Conservation (phyloP, 805 yeast genomes). For the Cyberlindnera maritima region DNA sequence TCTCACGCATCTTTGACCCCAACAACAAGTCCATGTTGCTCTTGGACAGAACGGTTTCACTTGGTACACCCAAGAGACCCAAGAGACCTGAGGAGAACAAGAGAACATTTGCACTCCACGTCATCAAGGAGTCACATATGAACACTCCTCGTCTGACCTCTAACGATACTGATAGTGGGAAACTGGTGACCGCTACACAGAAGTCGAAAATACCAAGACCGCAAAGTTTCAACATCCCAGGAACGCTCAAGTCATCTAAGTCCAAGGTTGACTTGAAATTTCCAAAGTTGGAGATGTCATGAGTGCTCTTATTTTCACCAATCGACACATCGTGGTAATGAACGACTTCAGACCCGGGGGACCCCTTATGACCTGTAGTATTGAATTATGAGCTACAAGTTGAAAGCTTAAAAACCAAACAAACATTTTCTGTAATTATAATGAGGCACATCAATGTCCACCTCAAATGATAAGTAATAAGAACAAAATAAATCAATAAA, state of each 20-base stretch:
- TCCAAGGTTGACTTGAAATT: slow-evolving; percentile 18
- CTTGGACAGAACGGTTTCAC: not conserved
- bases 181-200: not conserved
- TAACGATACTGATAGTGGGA: not conserved
- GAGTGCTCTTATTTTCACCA: not conserved
- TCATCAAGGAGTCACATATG: not conserved
- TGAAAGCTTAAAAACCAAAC: not conserved
- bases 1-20: slow-evolving; percentile 17
- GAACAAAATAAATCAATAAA: not conserved
- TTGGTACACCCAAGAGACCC: not conserved
- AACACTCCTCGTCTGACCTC: not conserved
- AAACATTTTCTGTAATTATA: not conserved
- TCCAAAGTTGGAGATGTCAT: slow-evolving; percentile 10
- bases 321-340: no score
- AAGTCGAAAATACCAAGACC: slow-evolving; percentile 14
- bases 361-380: no score
- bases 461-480: not conserved
- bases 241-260: slow-evolving; percentile 2
- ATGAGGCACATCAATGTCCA: not conserved
- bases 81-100: not conserved
- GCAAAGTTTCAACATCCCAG: slow-evolving; percentile 5
- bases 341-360: no score
- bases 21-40: slow-evolving; percentile 11
- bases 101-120: not conserved
- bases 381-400: not conserved